Conservation (phyloP, 192 early-diverging fungal genomes). For the Pilobolus umbonatus region DNA sequence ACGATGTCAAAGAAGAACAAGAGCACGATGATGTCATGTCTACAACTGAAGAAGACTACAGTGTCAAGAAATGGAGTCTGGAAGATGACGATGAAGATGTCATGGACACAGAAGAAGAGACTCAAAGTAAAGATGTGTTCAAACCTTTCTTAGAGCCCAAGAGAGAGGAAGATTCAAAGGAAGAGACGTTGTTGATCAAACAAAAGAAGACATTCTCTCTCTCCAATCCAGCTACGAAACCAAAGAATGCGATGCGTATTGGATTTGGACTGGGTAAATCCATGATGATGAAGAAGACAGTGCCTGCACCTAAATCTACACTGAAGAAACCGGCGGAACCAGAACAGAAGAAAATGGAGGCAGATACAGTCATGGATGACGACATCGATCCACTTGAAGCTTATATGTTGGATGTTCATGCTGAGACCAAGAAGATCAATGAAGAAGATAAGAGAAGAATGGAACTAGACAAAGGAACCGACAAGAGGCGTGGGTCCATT, state of each 20-base stretch:
- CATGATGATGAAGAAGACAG: slow-evolving; percentile 13
- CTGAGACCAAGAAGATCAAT: slow-evolving; percentile 65
- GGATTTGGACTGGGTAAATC: slow-evolving; percentile 12
- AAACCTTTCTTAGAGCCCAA: slow-evolving; percentile 10
- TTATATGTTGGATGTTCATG: slow-evolving; percentile 81
- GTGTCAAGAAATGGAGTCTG: slow-evolving; percentile 43
- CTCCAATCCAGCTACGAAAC: slow-evolving; percentile 7
- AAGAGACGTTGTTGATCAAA: slow-evolving; percentile 10
- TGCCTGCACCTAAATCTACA: background rate
- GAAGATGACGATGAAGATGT: slow-evolving; percentile 51
- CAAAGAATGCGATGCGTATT: slow-evolving; percentile 19
- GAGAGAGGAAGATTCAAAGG: slow-evolving; percentile 5
- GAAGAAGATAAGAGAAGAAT: slow-evolving; percentile 50
- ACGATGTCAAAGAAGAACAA: background rate
- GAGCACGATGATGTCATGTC: slow-evolving; percentile 9
- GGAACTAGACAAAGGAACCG: slow-evolving; percentile 16
- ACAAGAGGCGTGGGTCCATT: slow-evolving; percentile 6
- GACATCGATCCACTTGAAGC: slow-evolving; percentile 76
- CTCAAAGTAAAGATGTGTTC: slow-evolving; percentile 1
- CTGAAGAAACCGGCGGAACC: slow-evolving; percentile 6
- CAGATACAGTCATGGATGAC: slow-evolving; percentile 38
- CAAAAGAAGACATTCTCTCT: slow-evolving; percentile 1
- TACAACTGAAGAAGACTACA: slow-evolving; percentile 12
- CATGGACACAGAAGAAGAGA: slow-evolving; percentile 27
- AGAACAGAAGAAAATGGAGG: background rate